Base-by-base conservation (phyloP, 2,329 filamentous ascomycete genomes). In the Dactylellina drechsleri region DNA sequence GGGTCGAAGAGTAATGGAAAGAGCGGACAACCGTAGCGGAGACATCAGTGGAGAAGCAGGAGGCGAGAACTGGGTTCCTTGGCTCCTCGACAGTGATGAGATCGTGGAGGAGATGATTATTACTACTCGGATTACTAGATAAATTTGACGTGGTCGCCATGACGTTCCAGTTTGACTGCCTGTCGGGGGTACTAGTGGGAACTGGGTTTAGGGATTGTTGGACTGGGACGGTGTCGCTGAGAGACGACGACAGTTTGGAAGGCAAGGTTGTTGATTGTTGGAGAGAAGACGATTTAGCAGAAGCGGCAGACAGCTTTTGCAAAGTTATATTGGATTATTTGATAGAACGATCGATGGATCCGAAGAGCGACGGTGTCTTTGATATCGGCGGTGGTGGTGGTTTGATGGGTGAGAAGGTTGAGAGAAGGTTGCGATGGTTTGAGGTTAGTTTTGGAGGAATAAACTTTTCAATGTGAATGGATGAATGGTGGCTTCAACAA, bases 1-100 rank as follows among this genome's bases (percentile, higher is more conserved):
- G 87, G 85, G 92, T 93, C 92, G 93, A 93, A 89, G 91, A 96
- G 89, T 96, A 97, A 86, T 96, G 93, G 85, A 95, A 91, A 82
- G 91, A 91, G 83, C 90, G 89, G 80, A 97, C 87, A 81, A 85
- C 87, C 82, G 89, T 86, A 79, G 89, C 87, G 81, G 85, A 85
- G 77, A 84, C 82, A 83, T 93, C 89, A 83, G 94, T 92, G 80
- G 91, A 85, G 85, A 97, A 97, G 87, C 92, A 96, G 83, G 90
- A 93, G 84, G 93, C 93, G 85, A 94, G 90, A 84, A 95, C 89
- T 83, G 91, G 91, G 85, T 88, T 86, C 83, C 85, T 85, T 80
- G 87, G 43, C 59, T 72, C 62, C 64, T 80, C 80, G 78, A 80
- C 81, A 84, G 83, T 85, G 83, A 85, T 84, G 84, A 84, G 86